These are phyloP conservation scores for Solanum etuberosum DNA, from an alignment of 257 asterid genomes.

Conservation along the genomic window DNA sequence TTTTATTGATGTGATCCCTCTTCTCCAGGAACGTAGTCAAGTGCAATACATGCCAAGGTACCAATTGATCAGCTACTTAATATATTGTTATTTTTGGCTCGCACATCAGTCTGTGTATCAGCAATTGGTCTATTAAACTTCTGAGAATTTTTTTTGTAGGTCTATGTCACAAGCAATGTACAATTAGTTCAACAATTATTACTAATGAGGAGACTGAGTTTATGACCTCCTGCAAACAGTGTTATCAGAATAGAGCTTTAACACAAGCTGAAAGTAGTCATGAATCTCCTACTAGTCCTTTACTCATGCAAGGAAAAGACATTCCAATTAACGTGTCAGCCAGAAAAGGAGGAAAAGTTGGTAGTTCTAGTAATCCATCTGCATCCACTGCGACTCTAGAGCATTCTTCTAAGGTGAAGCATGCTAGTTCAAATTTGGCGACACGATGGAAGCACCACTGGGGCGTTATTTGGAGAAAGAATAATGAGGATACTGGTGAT, in stretches of 20 bases:
- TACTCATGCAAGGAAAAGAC: conserved; percentile 37
- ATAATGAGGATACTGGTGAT: conserved; percentile 28
- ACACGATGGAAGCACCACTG: conserved; percentile 29
- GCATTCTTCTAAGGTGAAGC: conserved; percentile 25
- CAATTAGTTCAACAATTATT: conserved; percentile 31
- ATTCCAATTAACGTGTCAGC: conserved; percentile 9
- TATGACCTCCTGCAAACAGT: conserved; percentile 48
- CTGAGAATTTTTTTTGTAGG: conserved; percentile 25
- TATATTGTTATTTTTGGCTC: not conserved
- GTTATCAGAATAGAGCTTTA: conserved; percentile 24
- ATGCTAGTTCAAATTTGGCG: conserved; percentile 14
- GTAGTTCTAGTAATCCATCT: conserved; percentile 18
- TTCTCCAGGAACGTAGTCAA: conserved; percentile 48
- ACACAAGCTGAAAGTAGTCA: conserved; percentile 20
- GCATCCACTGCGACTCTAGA: conserved; percentile 19
- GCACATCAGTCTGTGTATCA: not conserved
- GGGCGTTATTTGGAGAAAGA: conserved; percentile 77
- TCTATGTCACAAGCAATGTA: conserved; percentile 59
- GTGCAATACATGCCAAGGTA: conserved; percentile 82
- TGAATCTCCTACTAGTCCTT: conserved; percentile 48
- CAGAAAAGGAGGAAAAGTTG: conserved; percentile 22
- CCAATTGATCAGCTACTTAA: not conserved
- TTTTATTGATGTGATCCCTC: conserved; percentile 9
- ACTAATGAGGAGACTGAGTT: conserved; percentile 24
- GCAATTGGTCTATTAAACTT: not conserved